phyloP scores from a whole-genome alignment of 1,284 basidiomycete genomes.

The Xerocomus nothofagi region DNA sequence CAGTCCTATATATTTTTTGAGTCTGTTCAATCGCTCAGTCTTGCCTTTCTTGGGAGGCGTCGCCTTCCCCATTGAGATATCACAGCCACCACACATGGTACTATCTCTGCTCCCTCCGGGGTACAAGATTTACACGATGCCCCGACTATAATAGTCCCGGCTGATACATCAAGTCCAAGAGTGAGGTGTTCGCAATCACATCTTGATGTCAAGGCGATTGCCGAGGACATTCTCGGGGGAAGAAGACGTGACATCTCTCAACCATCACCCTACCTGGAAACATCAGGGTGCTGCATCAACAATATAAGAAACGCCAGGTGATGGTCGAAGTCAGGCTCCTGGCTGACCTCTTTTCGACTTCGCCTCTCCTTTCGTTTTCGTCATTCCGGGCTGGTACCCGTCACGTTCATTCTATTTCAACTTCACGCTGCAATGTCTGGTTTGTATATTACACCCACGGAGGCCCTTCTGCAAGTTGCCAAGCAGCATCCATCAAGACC shows the following conservation, averaged over 20 bases:
- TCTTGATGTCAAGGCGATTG: too few relatives aligned
- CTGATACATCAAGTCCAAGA: neutral
- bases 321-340: slow-evolving; percentile 15
- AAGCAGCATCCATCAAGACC: slow-evolving; percentile 23
- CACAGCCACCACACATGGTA: too few relatives aligned
- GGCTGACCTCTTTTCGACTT: slow-evolving; percentile 20
- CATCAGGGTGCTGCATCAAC: neutral
- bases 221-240: too few relatives aligned
- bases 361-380: slow-evolving; percentile 10
- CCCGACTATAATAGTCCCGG: too few relatives aligned
- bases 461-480: slow-evolving; percentile 30
- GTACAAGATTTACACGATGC: too few relatives aligned
- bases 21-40: too few relatives aligned
- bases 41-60: neutral
- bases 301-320: slow-evolving; percentile 8
- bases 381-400: slow-evolving; percentile 22
- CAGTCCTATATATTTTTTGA: too few relatives aligned
- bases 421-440: slow-evolving; percentile 10
- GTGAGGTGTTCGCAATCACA: neutral
- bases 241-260: too few relatives aligned
- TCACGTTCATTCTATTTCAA: slow-evolving; percentile 5
- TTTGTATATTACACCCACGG: slow-evolving; percentile 25
- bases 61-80: neutral
- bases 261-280: slow-evolving; percentile 6
- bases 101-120: too few relatives aligned